These are phyloP conservation scores for Xylaria curta DNA, from an alignment of 495 filamentous ascomycete species.

Conservation along the genomic window DNA sequence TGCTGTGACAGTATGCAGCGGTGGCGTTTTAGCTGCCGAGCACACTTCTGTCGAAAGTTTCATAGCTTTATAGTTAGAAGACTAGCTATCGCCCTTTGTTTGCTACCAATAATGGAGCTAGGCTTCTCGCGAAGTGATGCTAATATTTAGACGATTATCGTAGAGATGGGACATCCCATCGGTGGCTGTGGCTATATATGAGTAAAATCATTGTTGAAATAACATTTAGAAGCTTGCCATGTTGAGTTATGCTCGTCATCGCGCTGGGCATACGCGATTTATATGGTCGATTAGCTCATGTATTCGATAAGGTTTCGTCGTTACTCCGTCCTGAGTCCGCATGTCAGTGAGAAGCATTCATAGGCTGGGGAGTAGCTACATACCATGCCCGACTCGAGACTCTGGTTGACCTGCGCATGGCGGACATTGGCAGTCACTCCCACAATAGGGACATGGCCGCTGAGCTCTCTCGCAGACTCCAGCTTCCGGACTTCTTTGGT, in stretches of 20 bases:
- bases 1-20: neutral
- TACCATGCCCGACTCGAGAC: neutral
- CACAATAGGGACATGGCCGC: neutral
- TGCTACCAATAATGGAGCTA: neutral
- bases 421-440: slow-evolving; percentile 1
- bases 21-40: neutral
- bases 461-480: neutral
- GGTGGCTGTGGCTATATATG: neutral
- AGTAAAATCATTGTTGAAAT: neutral
- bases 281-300: slow-evolving; percentile 70
- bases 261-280: slow-evolving; percentile 3
- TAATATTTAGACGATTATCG: neutral
- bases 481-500: slow-evolving; percentile 37
- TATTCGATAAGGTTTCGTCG: slow-evolving; percentile 76
- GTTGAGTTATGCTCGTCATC: neutral
- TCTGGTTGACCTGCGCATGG: neutral
- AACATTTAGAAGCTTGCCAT: neutral
- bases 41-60: neutral
- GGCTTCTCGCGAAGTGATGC: neutral
- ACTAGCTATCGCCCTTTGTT: neutral
- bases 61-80: too few relatives aligned
- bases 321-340: slow-evolving; percentile 60
- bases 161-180: neutral
- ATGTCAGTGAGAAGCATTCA: neutral
- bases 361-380: neutral